Percentiles rank a stretch among this genome's conserved stretches.
These are phyloP conservation scores for Fusarium sp. DNA, from an alignment of 2,329 filamentous ascomycete genomes.

Conservation along the genomic window DNA sequence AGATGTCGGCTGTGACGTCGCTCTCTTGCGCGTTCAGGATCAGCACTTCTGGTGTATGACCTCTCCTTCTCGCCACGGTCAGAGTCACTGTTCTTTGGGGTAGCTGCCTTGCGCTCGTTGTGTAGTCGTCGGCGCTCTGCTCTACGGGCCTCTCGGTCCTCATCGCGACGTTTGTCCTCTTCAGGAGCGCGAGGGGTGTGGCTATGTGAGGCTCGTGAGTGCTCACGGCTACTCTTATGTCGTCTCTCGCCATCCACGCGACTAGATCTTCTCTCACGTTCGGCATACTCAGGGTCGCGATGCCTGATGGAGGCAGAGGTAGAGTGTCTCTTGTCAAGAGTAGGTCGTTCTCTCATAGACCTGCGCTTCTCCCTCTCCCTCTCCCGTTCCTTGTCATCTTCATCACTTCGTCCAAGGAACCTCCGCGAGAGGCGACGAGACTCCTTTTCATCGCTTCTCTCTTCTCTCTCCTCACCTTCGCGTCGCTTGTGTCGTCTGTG, in stretches of 20 bases:
- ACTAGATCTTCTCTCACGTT: background rate
- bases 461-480: constrained; percentile 7
- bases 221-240: constrained; percentile 10
- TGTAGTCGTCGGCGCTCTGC: constrained; percentile 17
- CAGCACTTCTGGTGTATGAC: background rate
- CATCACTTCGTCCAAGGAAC: background rate
- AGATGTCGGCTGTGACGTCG: constrained; percentile 9
- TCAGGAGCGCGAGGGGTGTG: background rate
- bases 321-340: constrained; percentile 15
- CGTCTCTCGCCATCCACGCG: background rate
- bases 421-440: constrained; percentile 14
- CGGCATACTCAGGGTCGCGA: background rate
- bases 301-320: constrained; percentile 12
- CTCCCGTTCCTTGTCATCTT: constrained; percentile 1
- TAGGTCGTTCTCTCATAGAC: constrained; percentile 5
- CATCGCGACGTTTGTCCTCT: background rate
- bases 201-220: background rate
- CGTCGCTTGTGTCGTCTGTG: constrained; percentile 15
- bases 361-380: constrained; percentile 3
- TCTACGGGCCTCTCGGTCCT: constrained; percentile 15
- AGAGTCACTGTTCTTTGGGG: background rate
- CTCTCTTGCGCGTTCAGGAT: constrained; percentile 5
- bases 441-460: constrained; percentile 6
- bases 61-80: constrained; percentile 5
- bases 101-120: constrained; percentile 1